Evolutionary conservation across 2,329 filamentous ascomycete species (phyloP).

Genomic region (Cyphellophora attinorum): DNA sequence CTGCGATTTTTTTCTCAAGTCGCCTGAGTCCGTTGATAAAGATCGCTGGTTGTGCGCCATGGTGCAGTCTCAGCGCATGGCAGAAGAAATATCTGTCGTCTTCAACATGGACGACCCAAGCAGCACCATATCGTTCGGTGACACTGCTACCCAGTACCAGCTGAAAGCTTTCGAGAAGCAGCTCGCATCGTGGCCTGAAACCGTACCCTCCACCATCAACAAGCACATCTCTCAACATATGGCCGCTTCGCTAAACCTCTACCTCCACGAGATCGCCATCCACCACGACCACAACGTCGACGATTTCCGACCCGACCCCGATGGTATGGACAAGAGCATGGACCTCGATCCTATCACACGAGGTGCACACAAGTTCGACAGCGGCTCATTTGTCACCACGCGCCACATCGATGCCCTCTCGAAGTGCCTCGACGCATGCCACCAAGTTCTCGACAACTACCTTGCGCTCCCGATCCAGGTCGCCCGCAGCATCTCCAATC

Average conservation of each 20-base stretch:
- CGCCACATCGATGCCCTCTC: conserved; percentile 59
- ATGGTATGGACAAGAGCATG: conserved; percentile 24
- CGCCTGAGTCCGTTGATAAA: conserved; percentile 44
- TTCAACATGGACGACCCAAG: conserved; percentile 58
- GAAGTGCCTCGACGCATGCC: conserved; percentile 52
- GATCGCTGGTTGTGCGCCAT: conserved; percentile 49
- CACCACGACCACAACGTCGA: conserved; percentile 49
- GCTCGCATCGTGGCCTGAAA: conserved; percentile 51
- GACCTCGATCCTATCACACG: conserved; percentile 23
- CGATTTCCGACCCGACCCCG: conserved; percentile 19
- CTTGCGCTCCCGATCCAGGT: conserved; percentile 47
- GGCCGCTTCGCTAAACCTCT: conserved; percentile 56
- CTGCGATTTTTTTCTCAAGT: conserved; percentile 45
- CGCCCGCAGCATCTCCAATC: conserved; percentile 57
- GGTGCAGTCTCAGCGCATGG: conserved; percentile 51
- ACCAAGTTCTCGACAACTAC: conserved; percentile 57
- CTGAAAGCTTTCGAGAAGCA: conserved; percentile 56
- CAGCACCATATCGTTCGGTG: conserved; percentile 43
- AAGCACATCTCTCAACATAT: conserved; percentile 41
- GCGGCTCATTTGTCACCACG: conserved; percentile 29
- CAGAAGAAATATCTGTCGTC: conserved; percentile 58
- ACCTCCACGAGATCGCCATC: conserved; percentile 66
- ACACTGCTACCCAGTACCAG: conserved; percentile 54
- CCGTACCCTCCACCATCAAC: conserved; percentile 24
- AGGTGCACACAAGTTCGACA: neutral